These are phyloP conservation scores for Flueggea neowawraea DNA, from an alignment of 441 rosid genomes.

Conservation along the genomic window DNA sequence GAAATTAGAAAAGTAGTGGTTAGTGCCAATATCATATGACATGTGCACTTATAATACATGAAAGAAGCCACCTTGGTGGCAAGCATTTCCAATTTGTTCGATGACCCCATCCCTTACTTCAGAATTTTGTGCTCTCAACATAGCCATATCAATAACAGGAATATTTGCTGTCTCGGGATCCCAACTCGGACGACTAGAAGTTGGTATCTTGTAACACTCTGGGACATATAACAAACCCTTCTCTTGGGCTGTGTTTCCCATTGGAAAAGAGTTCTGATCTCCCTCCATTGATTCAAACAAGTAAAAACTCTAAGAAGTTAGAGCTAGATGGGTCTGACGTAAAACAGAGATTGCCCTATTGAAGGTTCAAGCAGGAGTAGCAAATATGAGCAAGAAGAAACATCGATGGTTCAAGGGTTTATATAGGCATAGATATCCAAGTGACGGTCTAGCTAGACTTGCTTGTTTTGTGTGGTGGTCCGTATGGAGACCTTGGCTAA, in stretches of 20 bases:
- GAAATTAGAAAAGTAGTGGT: no score
- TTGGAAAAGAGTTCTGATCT: constrained; percentile 20
- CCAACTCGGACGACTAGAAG: constrained; percentile 19
- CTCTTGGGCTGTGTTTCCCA: constrained; percentile 49
- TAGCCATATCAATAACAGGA: constrained; percentile 47
- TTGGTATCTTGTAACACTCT: constrained; percentile 27
- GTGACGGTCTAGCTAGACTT: no score
- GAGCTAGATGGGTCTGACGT: no score
- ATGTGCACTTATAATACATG: constrained; percentile 28
- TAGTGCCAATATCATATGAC: no score
- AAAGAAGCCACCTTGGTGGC: constrained; percentile 47
- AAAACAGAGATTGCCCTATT: no score
- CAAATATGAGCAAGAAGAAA: no score
- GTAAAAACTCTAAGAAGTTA: no score
- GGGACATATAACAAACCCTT: constrained; percentile 36
- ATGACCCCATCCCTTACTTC: constrained; percentile 30
- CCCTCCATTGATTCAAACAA: constrained; percentile 25
- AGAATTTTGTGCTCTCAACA: constrained; percentile 20
- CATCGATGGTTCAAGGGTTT: no score
- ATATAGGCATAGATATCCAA: no score
- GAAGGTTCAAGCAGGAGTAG: no score
- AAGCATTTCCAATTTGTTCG: constrained; percentile 39
- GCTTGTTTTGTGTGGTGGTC: no score
- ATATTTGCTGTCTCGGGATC: constrained; percentile 17
- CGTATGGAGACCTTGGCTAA: no score